These are phyloP conservation scores for Poa pratensis DNA, from an alignment of 176 grass and related monocot genomes.

Conservation along the genomic window DNA sequence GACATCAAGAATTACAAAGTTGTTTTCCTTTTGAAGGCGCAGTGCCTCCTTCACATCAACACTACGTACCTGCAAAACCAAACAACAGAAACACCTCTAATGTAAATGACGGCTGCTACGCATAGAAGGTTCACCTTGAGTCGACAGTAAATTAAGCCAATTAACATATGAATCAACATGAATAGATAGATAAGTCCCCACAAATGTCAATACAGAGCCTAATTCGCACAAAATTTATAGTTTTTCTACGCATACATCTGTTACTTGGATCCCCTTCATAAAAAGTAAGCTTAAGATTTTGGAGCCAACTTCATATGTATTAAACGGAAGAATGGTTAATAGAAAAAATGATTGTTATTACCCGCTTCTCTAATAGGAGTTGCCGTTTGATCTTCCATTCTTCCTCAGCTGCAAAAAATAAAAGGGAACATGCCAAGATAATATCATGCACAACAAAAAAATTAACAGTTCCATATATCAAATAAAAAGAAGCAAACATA, in stretches of 20 bases:
- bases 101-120: slow-evolving; percentile 6
- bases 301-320: not conserved
- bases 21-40: slow-evolving; percentile 97
- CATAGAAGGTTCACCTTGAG: slow-evolving; percentile 4
- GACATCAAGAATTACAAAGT: slow-evolving; percentile 95
- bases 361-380: slow-evolving; percentile 81
- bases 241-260: not conserved
- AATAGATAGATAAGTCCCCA: slow-evolving; percentile 26
- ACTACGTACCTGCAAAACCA: slow-evolving; percentile 73
- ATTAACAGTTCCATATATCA: not conserved
- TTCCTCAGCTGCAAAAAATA: slow-evolving; percentile 70
- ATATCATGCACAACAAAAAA: slow-evolving; percentile 28
- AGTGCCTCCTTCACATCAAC: slow-evolving; percentile 98
- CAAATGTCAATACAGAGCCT: slow-evolving; percentile 28
- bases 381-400: slow-evolving; percentile 94
- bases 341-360: slow-evolving; percentile 31
- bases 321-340: not conserved
- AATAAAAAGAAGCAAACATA: not conserved
- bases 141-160: slow-evolving; percentile 29
- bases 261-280: not conserved
- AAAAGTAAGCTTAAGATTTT: slow-evolving; percentile 11
- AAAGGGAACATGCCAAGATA: slow-evolving; percentile 9
- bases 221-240: slow-evolving; percentile 25
- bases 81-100: slow-evolving; percentile 15
- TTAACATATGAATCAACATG: slow-evolving; percentile 22